A percentile compares a stretch with the other conserved stretches of the same genome.
These are phyloP conservation scores for Candida fluviatilis DNA, from an alignment of 805 yeast species.

Conservation along the genomic window DNA sequence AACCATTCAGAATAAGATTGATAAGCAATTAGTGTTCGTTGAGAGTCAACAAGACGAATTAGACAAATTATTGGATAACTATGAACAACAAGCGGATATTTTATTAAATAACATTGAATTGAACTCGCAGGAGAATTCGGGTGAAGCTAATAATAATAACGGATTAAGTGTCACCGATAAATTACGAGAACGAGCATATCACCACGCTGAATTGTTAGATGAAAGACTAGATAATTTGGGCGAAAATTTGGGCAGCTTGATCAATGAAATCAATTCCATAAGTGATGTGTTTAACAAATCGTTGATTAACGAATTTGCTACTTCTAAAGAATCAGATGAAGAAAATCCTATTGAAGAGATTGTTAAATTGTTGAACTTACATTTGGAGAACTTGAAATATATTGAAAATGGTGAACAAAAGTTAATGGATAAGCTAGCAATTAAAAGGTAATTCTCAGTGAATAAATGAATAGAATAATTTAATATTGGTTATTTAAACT, in stretches of 20 bases:
- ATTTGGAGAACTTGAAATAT: conserved; percentile 84
- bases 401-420: conserved; percentile 69
- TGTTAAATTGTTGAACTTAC: conserved; percentile 79
- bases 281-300: conserved; percentile 72
- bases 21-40: conserved; percentile 80
- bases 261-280: conserved; percentile 77
- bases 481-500: too few species aligned
- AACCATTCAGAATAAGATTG: conserved; percentile 77
- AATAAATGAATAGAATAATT: too few species aligned
- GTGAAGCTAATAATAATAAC: conserved; percentile 11
- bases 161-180: conserved; percentile 62
- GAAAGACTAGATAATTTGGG: conserved; percentile 78
- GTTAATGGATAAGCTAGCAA: conserved; percentile 58
- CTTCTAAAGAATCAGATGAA: conserved; percentile 3
- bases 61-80: conserved; percentile 74
- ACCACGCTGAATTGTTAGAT: conserved; percentile 79
- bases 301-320: conserved; percentile 36
- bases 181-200: conserved; percentile 85
- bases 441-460: too few species aligned
- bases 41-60: conserved; percentile 91
- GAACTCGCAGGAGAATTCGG: conserved; percentile 13
- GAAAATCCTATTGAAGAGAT: conserved; percentile 58
- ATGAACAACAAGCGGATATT: conserved; percentile 69
- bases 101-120: conserved; percentile 38
- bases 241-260: conserved; percentile 66